phyloP scores from a whole-genome alignment of 2,329 filamentous ascomycete genomes.

The Sporothrix variecibatus region DNA sequence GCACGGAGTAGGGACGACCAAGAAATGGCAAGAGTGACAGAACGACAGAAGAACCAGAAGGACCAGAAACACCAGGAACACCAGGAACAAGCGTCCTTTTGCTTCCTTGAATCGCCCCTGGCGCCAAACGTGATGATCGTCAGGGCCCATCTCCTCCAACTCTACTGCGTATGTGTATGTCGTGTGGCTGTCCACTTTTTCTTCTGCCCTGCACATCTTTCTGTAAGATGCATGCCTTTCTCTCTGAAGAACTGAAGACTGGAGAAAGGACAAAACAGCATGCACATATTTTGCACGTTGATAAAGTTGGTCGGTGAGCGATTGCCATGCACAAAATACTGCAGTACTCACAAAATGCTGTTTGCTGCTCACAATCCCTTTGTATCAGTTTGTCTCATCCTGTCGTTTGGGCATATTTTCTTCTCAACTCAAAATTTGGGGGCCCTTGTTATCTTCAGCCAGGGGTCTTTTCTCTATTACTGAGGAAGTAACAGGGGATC shows the following conservation, averaged over 20 bases:
- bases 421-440: too few species aligned
- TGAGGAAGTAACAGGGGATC: not conserved
- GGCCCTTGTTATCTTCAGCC: not conserved
- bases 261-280: not conserved
- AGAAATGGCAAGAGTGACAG: too few species aligned
- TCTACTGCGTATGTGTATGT: too few species aligned
- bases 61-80: not conserved
- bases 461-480: not conserved
- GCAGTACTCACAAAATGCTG: not conserved
- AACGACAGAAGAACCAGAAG: not conserved
- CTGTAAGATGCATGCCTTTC: not conserved
- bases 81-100: not conserved
- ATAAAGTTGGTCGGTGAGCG: not conserved
- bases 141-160: constrained; percentile 1
- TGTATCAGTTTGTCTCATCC: not conserved
- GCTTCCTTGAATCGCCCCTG: not conserved
- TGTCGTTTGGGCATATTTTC: not conserved
- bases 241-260: not conserved
- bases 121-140: constrained; percentile 9
- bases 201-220: not conserved
- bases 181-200: not conserved
- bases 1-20: too few species aligned
- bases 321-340: not conserved
- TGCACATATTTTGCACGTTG: not conserved
- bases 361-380: not conserved